These are phyloP conservation scores for Jasminum sambac DNA, from an alignment of 257 asterid species.

Conservation along the genomic window DNA sequence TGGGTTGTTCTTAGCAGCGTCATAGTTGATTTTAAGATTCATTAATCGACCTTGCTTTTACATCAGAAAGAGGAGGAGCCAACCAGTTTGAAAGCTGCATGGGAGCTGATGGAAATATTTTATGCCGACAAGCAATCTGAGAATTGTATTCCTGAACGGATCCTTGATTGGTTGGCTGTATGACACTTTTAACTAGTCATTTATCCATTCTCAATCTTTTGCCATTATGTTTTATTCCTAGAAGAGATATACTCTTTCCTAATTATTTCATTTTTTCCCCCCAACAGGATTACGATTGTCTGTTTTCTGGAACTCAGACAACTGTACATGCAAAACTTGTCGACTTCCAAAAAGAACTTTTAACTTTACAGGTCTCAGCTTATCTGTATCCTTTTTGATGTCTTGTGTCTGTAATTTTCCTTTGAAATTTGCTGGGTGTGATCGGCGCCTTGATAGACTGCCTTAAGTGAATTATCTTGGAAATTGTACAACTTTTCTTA, in stretches of 20 bases:
- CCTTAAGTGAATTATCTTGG: background rate
- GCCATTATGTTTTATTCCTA: slow-evolving; percentile 9
- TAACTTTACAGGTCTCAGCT: slow-evolving; percentile 55
- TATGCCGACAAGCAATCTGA: slow-evolving; percentile 83
- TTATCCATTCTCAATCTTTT: slow-evolving; percentile 14
- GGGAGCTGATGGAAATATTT: slow-evolving; percentile 94
- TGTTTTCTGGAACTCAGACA: slow-evolving; percentile 65
- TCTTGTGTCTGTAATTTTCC: background rate
- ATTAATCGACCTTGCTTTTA: slow-evolving; percentile 20
- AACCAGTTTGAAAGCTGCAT: slow-evolving; percentile 78
- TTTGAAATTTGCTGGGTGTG: slow-evolving; percentile 2
- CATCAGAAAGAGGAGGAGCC: slow-evolving; percentile 68
- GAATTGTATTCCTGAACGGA: slow-evolving; percentile 84
- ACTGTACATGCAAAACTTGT: slow-evolving; percentile 79
- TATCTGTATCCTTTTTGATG: slow-evolving; percentile 2
- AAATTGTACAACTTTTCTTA: slow-evolving; percentile 5
- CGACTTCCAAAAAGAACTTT: slow-evolving; percentile 71
- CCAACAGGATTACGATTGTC: slow-evolving; percentile 72
- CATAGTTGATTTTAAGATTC: slow-evolving; percentile 21
- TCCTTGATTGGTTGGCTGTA: slow-evolving; percentile 92
- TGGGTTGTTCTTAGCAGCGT: slow-evolving; percentile 2
- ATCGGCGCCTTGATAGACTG: background rate
- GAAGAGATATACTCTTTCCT: slow-evolving; percentile 8
- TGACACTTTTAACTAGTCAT: slow-evolving; percentile 30
- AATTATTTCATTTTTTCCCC: slow-evolving; percentile 22